Evolutionary conservation across 148 eudicot species (phyloP).

Genomic region (Rhododendron griersonianum): DNA sequence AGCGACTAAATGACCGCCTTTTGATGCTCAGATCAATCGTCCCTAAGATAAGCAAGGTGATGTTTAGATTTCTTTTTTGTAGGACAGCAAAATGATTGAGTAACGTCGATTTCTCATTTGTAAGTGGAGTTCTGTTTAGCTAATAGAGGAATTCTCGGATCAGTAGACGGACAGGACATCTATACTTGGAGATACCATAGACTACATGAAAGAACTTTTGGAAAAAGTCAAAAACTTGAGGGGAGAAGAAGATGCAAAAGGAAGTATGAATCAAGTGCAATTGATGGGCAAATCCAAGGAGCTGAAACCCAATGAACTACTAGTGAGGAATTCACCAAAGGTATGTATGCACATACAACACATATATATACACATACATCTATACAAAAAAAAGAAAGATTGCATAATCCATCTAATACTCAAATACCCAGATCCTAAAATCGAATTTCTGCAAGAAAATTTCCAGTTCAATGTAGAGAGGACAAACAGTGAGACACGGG

Average conservation of each 20-base stretch:
- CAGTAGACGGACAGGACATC: slow-evolving; percentile 53
- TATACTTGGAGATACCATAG: slow-evolving; percentile 46
- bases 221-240: slow-evolving; percentile 26
- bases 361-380: not conserved
- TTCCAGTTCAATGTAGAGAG: slow-evolving; percentile 42
- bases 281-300: slow-evolving; percentile 19
- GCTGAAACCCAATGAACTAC: slow-evolving; percentile 28
- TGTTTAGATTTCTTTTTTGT: not conserved
- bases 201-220: slow-evolving; percentile 43
- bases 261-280: not conserved
- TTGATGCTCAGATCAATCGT: slow-evolving; percentile 53
- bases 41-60: slow-evolving; percentile 52
- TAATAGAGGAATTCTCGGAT: not conserved
- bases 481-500: slow-evolving; percentile 18
- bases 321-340: slow-evolving; percentile 26
- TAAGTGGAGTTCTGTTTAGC: not conserved
- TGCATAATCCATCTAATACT: not conserved
- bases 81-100: not conserved
- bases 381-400: not conserved
- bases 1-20: slow-evolving; percentile 47
- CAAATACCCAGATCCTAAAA: not conserved
- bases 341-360: slow-evolving; percentile 22
- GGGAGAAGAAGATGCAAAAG: slow-evolving; percentile 22
- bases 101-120: not conserved
- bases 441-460: not conserved